Evolutionary conservation across 2,329 filamentous ascomycete genomes (phyloP), one percentile per base, ranked within the genome.

Genomic region (Diaporthe eres): DNA sequence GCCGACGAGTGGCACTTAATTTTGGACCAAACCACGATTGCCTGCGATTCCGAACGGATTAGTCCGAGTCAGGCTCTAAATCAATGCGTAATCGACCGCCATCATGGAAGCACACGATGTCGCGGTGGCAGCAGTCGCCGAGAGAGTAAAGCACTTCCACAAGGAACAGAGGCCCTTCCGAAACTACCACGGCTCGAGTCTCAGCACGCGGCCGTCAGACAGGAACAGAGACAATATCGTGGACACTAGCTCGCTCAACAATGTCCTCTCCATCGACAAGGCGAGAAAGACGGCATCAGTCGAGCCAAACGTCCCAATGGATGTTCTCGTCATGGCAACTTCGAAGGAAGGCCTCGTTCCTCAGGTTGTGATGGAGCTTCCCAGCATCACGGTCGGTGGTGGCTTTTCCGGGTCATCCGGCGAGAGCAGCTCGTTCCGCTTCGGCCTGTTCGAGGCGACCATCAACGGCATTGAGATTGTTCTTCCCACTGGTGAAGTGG

Each of bases 111-210:
- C 83, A 28, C 89, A 90, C 80, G 80, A 87, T 31, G 79, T 81
- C 3, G 83, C 85, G 12, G 87, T 90, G n/a, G 77, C 81, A 25
- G 79, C 81, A 72, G 85, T 90, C 63, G 84, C 88, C 0, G 80
- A 82, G 44, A 83, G 85, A 31, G 84, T 90, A 44, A 82, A 82
- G 75, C 80, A 85, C 6, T 90, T 90, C 78, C 81, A 87, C 71
- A 80, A 82, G 3, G 81, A 79, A 10, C 82, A 85, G 75, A 82
- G 86, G 80, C 90, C 92, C 3, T 95, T 94, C 83, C 89, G 93
- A n/a, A 92, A 95, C 81, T 94, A 92, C 79, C 94, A 95, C 84
- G 94, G 94, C 77, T 92, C 92, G 0, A 95, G 94, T 37, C 95
- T 94, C 85, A 94, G 91, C 83, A 95, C 94, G 51, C 91, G 94